Percentiles rank a stretch among this genome's conserved stretches.
phyloP scores from a whole-genome alignment of 2,329 filamentous ascomycete species.

The Teratosphaeria destructans region DNA sequence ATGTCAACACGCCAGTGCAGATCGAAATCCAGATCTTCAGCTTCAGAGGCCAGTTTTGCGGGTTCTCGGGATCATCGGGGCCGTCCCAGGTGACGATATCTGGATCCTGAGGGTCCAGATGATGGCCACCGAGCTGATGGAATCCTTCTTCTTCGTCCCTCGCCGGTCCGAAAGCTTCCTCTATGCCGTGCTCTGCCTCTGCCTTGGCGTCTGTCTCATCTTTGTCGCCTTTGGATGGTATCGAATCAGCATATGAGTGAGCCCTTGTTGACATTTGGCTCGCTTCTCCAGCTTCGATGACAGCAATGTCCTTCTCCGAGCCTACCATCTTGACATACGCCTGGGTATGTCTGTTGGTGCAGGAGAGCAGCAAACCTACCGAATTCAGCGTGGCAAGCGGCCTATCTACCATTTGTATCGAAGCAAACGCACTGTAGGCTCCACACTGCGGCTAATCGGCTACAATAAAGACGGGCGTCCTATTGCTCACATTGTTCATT shows the following conservation, averaged over 20 bases:
- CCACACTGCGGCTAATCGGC: neutral
- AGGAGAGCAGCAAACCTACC: neutral
- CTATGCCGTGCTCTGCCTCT: constrained; percentile 5
- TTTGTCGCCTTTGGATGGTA: neutral
- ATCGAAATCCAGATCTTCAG: constrained; percentile 35
- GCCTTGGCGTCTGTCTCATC: neutral
- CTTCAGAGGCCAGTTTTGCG: constrained; percentile 33
- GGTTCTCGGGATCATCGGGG: constrained; percentile 31
- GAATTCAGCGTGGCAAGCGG: neutral
- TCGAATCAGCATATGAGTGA: neutral
- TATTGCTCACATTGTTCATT: neutral
- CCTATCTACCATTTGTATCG: neutral
- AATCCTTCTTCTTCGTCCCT: constrained; percentile 6
- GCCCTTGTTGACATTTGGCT: neutral
- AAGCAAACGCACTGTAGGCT: neutral
- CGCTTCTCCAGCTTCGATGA: neutral
- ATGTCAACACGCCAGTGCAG: constrained; percentile 32
- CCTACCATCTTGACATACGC: neutral
- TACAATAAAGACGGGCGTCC: neutral
- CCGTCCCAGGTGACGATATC: constrained; percentile 10
- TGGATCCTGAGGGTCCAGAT: constrained; percentile 1
- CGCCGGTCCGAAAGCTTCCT: constrained; percentile 5
- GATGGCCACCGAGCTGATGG: constrained; percentile 7
- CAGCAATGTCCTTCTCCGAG: neutral
- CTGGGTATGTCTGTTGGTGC: neutral